Conservation (phyloP, 805 yeast genomes). For the Wickerhamomyces silvicola region DNA sequence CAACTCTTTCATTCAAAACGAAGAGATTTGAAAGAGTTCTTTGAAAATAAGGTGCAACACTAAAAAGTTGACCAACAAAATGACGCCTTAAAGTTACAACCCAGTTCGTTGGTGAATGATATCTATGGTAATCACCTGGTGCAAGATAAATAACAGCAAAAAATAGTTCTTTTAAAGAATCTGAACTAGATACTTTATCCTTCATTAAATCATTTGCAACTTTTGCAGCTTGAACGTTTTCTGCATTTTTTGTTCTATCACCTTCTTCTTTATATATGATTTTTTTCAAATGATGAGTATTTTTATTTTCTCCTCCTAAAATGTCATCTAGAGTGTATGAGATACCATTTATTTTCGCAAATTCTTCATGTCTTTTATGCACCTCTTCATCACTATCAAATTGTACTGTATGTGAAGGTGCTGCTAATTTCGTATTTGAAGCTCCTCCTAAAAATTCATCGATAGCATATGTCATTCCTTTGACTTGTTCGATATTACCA, state of each 20-base stretch:
- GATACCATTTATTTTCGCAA: slow-evolving; percentile 74
- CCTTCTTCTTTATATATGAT: slow-evolving; percentile 58
- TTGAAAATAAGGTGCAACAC: slow-evolving; percentile 97
- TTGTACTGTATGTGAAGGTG: slow-evolving; percentile 44
- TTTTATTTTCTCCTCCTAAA: slow-evolving; percentile 45
- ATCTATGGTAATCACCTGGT: slow-evolving; percentile 97
- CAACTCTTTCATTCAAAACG: slow-evolving; percentile 90
- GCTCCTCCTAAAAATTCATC: slow-evolving; percentile 78
- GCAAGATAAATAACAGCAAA: slow-evolving; percentile 92
- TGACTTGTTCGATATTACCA: slow-evolving; percentile 93
- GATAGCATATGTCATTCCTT: slow-evolving; percentile 89
- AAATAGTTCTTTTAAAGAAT: slow-evolving; percentile 53
- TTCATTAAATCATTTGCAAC: slow-evolving; percentile 26
- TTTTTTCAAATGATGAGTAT: slow-evolving; percentile 38
- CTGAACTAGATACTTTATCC: slow-evolving; percentile 12
- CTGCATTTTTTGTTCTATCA: slow-evolving; percentile 45
- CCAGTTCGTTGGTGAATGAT: slow-evolving; percentile 96
- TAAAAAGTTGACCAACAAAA: slow-evolving; percentile 90
- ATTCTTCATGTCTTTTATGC: slow-evolving; percentile 55
- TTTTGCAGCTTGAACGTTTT: slow-evolving; percentile 31
- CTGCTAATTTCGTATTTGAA: slow-evolving; percentile 36
- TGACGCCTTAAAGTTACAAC: slow-evolving; percentile 90
- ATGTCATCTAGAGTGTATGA: slow-evolving; percentile 64
- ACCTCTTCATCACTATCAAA: slow-evolving; percentile 36
- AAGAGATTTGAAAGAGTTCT: slow-evolving; percentile 78